Percentiles rank a stretch among this genome's conserved stretches.
Evolutionary conservation across 768 basidiomycete genomes (phyloP).

Genomic region (Aureoboletus auriporus): DNA sequence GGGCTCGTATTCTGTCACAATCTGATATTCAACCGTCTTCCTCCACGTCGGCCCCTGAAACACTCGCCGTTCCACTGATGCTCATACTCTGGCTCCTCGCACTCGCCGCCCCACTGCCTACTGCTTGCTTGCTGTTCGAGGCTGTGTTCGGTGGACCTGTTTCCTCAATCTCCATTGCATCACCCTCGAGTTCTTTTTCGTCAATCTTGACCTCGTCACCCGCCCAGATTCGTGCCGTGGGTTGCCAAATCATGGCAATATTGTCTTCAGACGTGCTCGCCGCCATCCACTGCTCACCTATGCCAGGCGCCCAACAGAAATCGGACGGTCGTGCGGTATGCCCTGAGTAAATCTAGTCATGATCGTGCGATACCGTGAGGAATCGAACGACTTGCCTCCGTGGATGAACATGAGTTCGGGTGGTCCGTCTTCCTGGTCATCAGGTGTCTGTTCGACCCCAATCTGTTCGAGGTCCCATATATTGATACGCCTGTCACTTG

Average conservation of each 20-base stretch:
- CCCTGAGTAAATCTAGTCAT: conserved; percentile 40
- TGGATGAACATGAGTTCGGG: conserved; percentile 96
- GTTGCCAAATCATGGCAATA: conserved; percentile 96
- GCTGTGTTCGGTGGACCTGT: conserved; percentile 17
- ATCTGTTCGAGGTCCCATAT: conserved; percentile 93
- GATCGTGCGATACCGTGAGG: neutral
- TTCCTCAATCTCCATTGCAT: conserved; percentile 70
- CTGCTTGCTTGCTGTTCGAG: conserved; percentile 13
- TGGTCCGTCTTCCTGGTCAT: conserved; percentile 97
- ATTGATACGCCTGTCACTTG: conserved; percentile 89
- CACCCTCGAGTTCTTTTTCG: conserved; percentile 79
- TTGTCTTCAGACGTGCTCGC: conserved; percentile 95
- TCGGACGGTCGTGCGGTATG: conserved; percentile 90
- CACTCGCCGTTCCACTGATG: conserved; percentile 48
- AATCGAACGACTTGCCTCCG: conserved; percentile 56
- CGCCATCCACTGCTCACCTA: conserved; percentile 79
- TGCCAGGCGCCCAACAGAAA: conserved; percentile 91
- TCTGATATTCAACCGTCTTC: conserved; percentile 24
- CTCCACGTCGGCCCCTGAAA: conserved; percentile 47
- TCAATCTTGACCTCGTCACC: conserved; percentile 84
- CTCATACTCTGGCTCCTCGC: conserved; percentile 58
- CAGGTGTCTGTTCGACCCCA: conserved; percentile 94
- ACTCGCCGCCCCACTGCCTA: conserved; percentile 35
- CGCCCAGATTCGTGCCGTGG: conserved; percentile 90
- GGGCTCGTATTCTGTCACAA: conserved; percentile 3